phyloP scores from a whole-genome alignment of 371 early-diverging fungal species.

The Mortierella sp. region DNA sequence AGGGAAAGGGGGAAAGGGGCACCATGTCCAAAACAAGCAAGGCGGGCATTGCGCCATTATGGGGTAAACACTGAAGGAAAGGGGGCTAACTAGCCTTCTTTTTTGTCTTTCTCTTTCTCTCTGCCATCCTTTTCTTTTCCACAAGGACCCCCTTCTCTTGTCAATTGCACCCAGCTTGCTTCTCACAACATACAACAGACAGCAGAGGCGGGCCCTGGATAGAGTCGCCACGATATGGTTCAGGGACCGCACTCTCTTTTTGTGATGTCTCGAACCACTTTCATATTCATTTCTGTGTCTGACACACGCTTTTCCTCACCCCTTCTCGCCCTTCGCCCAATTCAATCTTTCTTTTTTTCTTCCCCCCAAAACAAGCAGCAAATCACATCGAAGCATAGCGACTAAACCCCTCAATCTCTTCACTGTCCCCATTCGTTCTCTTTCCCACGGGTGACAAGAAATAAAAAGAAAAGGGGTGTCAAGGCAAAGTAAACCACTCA shows the following conservation, averaged over 20 bases:
- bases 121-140: neutral
- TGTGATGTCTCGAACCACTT: neutral
- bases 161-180: no score
- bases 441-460: neutral
- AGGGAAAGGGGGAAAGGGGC: neutral
- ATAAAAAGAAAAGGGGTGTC: no score
- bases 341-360: no score
- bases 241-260: neutral
- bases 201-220: neutral
- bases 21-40: constrained; percentile 5
- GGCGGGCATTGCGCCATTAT: constrained; percentile 10
- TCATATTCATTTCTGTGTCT: neutral
- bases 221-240: neutral
- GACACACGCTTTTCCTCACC: neutral
- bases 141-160: no score
- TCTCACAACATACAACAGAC: neutral
- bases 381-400: neutral
- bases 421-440: neutral
- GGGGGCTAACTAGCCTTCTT: neutral
- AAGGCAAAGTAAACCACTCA: neutral
- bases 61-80: neutral
- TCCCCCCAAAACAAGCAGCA: no score
- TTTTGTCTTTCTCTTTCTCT: neutral
- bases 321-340: neutral
- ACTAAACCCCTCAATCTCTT: constrained; percentile 6